Percentiles rank a stretch among this genome's conserved stretches.
phyloP scores from a whole-genome alignment of 2,329 filamentous ascomycete genomes.

The Scorias spongiosa region DNA sequence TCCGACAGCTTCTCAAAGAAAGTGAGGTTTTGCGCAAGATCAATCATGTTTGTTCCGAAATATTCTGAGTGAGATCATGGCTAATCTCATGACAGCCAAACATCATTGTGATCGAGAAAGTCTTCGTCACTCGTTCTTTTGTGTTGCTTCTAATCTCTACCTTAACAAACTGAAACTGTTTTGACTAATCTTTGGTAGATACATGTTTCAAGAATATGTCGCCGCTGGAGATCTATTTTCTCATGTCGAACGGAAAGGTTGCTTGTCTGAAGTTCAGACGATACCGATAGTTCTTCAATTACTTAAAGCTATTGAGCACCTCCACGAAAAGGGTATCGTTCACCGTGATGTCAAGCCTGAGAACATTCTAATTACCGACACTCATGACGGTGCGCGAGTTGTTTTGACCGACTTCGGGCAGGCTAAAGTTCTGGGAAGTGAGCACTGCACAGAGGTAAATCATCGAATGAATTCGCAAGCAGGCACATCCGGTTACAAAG shows the following conservation, averaged over 20 bases:
- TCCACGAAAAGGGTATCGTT: constrained; percentile 40
- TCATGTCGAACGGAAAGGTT: constrained; percentile 36
- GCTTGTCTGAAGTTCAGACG: constrained; percentile 34
- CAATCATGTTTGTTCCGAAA: constrained; percentile 31
- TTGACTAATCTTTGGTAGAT: constrained; percentile 23
- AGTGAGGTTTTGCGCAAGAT: constrained; percentile 36
- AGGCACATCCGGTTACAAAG: constrained; percentile 43
- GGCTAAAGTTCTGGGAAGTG: constrained; percentile 27
- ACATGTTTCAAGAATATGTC: constrained; percentile 46
- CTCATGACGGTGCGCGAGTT: constrained; percentile 34
- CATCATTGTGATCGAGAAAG: constrained; percentile 41
- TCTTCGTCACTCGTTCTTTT: constrained; percentile 36
- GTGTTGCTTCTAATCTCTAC: constrained; percentile 24
- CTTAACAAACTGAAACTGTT: neutral
- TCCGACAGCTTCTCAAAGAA: constrained; percentile 18
- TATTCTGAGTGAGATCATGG: neutral
- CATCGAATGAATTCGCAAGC: constrained; percentile 30
- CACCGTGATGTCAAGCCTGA: constrained; percentile 51
- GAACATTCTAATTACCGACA: constrained; percentile 45
- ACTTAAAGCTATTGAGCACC: constrained; percentile 41
- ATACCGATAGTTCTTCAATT: constrained; percentile 42
- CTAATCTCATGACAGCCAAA: constrained; percentile 33
- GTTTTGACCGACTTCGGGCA: constrained; percentile 48
- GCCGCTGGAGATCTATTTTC: constrained; percentile 47
- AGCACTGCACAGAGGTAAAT: constrained; percentile 10